Base-by-base conservation (phyloP, 2,329 filamentous ascomycete species). In the Neonectria ditissima region DNA sequence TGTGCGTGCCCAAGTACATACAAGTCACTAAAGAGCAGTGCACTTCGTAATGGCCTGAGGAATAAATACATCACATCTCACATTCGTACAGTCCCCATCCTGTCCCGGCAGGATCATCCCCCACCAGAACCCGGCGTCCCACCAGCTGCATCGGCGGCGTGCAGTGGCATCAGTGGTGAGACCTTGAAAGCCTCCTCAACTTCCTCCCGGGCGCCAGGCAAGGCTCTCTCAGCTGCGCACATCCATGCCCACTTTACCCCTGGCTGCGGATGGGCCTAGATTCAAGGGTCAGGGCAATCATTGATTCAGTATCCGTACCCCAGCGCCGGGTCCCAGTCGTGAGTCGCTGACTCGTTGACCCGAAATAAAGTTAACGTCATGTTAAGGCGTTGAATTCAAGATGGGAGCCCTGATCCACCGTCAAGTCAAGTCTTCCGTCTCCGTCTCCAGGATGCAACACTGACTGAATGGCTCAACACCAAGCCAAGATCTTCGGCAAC, bases 151-250 rank as follows among this genome's bases (percentile, higher is more conserved):
- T 65, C 63, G 60, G 55, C 57, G 62, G 55, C 66, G 48, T 45
- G 45, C 50, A 67, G 56, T 70, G 62, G 65, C 70, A 68, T 39
- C 50, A 67, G 56, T 70, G 62, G 65, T 71, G 69, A 52, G 65
- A 68, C 68, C 51, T 37, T 53, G 34, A 37, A 37, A 14, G 14
- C 34, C 34, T 37, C 34, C 34, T 28, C 47, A 32, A 32, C n/a
- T 18, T 50, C 28, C 45, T 22, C 26, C 2, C 6, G 14, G 34
- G n/a, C 20, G 47, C 8, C 28, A 20, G 18, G 47, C 28, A 20
- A 32, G 47, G 47, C 26, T 50, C 45, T 26, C 20, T 32, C 45
- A 50, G 26, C 45, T 50, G 45, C 26, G 11, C 22, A 16, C 22
- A 45, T 45, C 22, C 22, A 45, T 16, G 7, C n/a, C 45, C n/a